Percentiles rank a stretch among this genome's conserved stretches.
Evolutionary conservation across 2,329 filamentous ascomycete genomes (phyloP).

Genomic region (Aspergillus spinulosporus): DNA sequence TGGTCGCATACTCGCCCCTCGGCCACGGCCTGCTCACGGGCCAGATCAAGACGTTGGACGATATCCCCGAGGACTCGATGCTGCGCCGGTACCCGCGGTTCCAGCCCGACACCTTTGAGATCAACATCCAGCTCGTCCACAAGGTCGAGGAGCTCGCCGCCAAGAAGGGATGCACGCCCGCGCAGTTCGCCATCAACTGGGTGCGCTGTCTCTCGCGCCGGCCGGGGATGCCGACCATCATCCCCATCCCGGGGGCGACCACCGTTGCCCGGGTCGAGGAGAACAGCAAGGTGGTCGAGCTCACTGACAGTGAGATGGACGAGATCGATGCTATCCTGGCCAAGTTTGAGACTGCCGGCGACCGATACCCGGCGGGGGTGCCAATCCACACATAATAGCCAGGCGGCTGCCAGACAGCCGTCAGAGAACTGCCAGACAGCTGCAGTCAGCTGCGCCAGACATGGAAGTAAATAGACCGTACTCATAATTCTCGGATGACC

Average conservation of each 20-base stretch:
- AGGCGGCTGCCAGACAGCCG: no score
- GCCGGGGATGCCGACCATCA: conserved; percentile 47
- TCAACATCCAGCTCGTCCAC: conserved; percentile 52
- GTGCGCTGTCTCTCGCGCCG: conserved; percentile 44
- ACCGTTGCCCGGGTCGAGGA: conserved; percentile 39
- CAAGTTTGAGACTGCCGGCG: conserved; percentile 42
- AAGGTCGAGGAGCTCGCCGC: conserved; percentile 49
- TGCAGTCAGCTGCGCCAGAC: no score
- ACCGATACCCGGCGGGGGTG: conserved; percentile 24
- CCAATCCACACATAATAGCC: neutral
- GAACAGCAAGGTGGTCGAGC: conserved; percentile 35
- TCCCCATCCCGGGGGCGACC: conserved; percentile 42
- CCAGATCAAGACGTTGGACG: conserved; percentile 46
- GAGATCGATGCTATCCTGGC: conserved; percentile 55
- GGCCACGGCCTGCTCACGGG: conserved; percentile 58
- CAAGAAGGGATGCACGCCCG: conserved; percentile 45
- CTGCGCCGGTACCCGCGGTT: conserved; percentile 50
- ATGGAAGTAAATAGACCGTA: neutral
- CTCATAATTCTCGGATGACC: neutral
- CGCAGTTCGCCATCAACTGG: conserved; percentile 54
- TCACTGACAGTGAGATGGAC: conserved; percentile 41
- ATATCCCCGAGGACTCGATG: conserved; percentile 51
- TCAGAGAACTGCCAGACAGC: no score
- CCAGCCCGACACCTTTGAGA: conserved; percentile 51
- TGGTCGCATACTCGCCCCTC: conserved; percentile 72